Evolutionary conservation across 371 early-diverging fungal species (phyloP).

Genomic region (Rhizomucor miehei): DNA sequence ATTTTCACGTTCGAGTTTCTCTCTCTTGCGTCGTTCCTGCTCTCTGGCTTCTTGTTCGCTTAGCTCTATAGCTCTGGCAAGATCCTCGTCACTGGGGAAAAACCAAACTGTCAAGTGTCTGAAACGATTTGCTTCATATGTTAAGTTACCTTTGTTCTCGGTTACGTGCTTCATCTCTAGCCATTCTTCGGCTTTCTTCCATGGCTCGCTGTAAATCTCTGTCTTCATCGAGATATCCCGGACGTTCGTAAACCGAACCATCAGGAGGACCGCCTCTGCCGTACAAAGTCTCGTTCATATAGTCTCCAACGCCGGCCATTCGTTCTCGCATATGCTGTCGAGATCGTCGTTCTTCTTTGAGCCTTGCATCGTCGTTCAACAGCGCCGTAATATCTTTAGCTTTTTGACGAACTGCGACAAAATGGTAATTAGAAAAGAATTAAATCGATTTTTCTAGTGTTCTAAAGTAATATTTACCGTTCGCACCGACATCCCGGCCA

Average conservation of each 20-base stretch:
- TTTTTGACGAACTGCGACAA: constrained; percentile 82
- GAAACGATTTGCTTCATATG: not conserved
- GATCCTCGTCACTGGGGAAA: constrained; percentile 35
- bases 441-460: not conserved
- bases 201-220: constrained; percentile 78
- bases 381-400: constrained; percentile 88
- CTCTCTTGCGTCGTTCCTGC: constrained; percentile 29
- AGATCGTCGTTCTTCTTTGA: constrained; percentile 74
- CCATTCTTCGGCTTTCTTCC: constrained; percentile 61
- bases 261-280: not conserved
- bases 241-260: constrained; percentile 1
- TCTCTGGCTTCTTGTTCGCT: constrained; percentile 42
- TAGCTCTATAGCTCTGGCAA: constrained; percentile 37
- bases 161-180: constrained; percentile 32
- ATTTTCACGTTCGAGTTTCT: constrained; percentile 35
- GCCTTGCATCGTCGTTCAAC: constrained; percentile 75
- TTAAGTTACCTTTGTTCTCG: constrained; percentile 10
- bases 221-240: constrained; percentile 65
- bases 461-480: constrained; percentile 47
- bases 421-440: not conserved
- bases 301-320: constrained; percentile 45
- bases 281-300: constrained; percentile 32
- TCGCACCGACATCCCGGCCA: constrained; percentile 86
- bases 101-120: not conserved
- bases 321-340: constrained; percentile 63